phyloP scores from a whole-genome alignment of 1,284 basidiomycete genomes.

The Bjerkandera adusta region DNA sequence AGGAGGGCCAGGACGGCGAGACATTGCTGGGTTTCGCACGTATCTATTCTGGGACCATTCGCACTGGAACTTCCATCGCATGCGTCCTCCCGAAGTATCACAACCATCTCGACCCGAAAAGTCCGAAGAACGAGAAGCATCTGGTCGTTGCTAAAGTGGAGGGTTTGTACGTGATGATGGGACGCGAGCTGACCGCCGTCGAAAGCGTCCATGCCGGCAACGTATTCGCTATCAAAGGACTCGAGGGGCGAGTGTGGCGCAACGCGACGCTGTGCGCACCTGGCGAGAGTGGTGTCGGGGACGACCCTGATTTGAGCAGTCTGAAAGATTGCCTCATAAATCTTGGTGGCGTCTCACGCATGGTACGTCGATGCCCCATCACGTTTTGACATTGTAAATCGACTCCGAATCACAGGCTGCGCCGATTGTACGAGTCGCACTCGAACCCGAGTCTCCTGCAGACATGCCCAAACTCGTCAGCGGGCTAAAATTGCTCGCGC shows the following conservation, averaged over 20 bases:
- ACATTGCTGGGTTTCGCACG: constrained; percentile 89
- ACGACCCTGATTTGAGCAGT: constrained; percentile 33
- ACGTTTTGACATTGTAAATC: not conserved
- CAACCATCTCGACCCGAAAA: constrained; percentile 57
- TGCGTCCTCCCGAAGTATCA: constrained; percentile 92
- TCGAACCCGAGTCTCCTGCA: constrained; percentile 87
- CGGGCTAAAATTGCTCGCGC: constrained; percentile 88
- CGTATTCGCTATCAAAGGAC: constrained; percentile 90
- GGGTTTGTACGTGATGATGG: constrained; percentile 97
- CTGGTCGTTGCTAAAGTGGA: constrained; percentile 64
- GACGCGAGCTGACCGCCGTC: constrained; percentile 86
- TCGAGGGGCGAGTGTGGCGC: constrained; percentile 89
- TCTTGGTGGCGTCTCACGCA: constrained; percentile 74
- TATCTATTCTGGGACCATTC: constrained; percentile 87
- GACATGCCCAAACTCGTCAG: constrained; percentile 91
- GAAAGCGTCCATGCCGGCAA: constrained; percentile 90
- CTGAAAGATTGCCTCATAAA: constrained; percentile 70
- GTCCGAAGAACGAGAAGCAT: constrained; percentile 73
- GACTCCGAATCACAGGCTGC: constrained; percentile 49
- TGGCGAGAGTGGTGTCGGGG: constrained; percentile 39
- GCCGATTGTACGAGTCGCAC: constrained; percentile 93
- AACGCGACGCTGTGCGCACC: constrained; percentile 89
- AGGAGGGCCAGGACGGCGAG: constrained; percentile 41
- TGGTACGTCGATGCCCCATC: constrained; percentile 44
- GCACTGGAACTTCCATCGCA: constrained; percentile 62